Conservation (phyloP, 1,284 basidiomycete species). For the Phellinidium pouzarii region DNA sequence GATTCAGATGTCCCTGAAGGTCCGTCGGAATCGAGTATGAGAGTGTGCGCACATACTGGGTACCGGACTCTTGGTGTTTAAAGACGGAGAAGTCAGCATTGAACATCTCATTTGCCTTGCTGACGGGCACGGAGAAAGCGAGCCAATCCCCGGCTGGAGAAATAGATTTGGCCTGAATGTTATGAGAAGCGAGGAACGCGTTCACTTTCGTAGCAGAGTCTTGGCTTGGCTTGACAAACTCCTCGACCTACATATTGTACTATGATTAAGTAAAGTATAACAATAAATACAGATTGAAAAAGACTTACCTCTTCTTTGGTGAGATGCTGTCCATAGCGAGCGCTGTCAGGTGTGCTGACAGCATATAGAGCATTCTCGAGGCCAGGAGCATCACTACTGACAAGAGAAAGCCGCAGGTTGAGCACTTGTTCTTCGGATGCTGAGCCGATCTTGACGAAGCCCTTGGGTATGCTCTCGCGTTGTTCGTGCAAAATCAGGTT, state of each 20-base stretch:
- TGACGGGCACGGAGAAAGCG: constrained; percentile 18
- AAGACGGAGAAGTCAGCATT: constrained; percentile 20
- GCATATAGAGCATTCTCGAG: constrained; percentile 25
- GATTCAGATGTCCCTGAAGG: constrained; percentile 20
- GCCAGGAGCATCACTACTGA: constrained; percentile 21
- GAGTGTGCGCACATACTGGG: constrained; percentile 19
- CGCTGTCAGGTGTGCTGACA: constrained; percentile 26
- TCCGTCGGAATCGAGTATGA: constrained; percentile 22
- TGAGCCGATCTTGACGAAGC: constrained; percentile 22
- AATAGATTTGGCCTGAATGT: constrained; percentile 12
- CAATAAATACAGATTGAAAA: background rate
- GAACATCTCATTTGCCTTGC: constrained; percentile 21
- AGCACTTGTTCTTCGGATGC: constrained; percentile 22
- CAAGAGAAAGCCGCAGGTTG: constrained; percentile 24
- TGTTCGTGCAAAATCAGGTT: constrained; percentile 23
- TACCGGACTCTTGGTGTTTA: constrained; percentile 18
- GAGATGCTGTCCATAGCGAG: constrained; percentile 26
- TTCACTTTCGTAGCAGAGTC: constrained; percentile 20
- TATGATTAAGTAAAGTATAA: background rate
- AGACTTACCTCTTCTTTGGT: constrained; percentile 25
- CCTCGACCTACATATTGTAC: constrained; percentile 16
- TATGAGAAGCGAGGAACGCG: constrained; percentile 18
- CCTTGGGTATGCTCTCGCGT: constrained; percentile 20
- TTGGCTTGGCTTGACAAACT: constrained; percentile 21
- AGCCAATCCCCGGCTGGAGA: constrained; percentile 25